Percentiles rank a stretch among this genome's conserved stretches.
phyloP scores from a whole-genome alignment of 768 basidiomycete genomes.

The Neoboletus brunneissimus region DNA sequence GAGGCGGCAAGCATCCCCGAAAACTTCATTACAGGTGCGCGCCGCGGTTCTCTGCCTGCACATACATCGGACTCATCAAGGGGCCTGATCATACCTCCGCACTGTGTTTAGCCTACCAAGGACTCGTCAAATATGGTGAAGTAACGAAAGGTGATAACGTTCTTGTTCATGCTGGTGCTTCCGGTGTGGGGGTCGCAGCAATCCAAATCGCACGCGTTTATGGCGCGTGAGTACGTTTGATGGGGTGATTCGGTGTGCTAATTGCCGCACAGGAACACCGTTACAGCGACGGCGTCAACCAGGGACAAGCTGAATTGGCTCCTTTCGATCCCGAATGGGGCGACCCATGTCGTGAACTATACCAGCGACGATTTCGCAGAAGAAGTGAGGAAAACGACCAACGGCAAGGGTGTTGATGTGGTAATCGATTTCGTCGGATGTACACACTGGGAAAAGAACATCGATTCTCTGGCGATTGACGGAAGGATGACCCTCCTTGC shows the following conservation, averaged over 20 bases:
- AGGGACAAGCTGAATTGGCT: conserved; percentile 80
- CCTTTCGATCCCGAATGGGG: conserved; percentile 59
- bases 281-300: conserved; percentile 85
- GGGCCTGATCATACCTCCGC: conserved; percentile 1
- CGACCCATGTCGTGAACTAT: conserved; percentile 81
- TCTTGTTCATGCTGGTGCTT: conserved; percentile 88
- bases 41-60: conserved; percentile 9
- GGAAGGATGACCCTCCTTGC: conserved; percentile 72
- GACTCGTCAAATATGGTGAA: conserved; percentile 63
- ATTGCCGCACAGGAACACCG: conserved; percentile 46
- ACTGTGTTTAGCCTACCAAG: conserved; percentile 51
- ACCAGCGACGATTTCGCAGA: conserved; percentile 78
- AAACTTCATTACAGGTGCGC: conserved; percentile 78
- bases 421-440: conserved; percentile 83
- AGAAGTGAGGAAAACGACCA: conserved; percentile 66
- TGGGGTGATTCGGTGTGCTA: conserved; percentile 2
- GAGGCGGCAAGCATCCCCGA: conserved; percentile 90
- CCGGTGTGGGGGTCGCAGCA: conserved; percentile 85
- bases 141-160: conserved; percentile 70
- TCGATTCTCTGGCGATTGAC: conserved; percentile 66
- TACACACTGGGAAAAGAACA: conserved; percentile 71
- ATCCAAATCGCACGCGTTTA: conserved; percentile 78
- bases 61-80: conserved; percentile 1
- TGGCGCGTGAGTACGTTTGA: conserved; percentile 57
- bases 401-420: conserved; percentile 72